Percentiles rank a stretch among this genome's conserved stretches.
phyloP scores from a whole-genome alignment of 805 yeast genomes.

The Yamadazyma olivae region DNA sequence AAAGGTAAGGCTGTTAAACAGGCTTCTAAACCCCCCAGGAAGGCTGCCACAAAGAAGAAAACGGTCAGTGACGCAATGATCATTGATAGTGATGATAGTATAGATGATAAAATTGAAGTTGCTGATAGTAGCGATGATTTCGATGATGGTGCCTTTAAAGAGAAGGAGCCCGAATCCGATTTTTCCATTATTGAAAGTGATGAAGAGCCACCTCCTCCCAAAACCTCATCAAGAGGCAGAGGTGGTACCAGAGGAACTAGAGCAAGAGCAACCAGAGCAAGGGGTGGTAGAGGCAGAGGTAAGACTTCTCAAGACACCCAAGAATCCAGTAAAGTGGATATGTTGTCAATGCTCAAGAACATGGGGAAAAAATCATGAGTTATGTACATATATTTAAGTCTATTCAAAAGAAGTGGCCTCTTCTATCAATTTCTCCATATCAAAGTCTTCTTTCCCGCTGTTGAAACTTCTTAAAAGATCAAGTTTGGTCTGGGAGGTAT shows the following conservation, averaged over 20 bases:
- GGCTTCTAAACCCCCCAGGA: background rate
- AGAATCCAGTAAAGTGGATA: constrained; percentile 1
- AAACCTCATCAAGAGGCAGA: constrained; percentile 3
- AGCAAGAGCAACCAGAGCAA: constrained; percentile 1
- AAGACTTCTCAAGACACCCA: too few relatives aligned
- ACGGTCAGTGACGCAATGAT: background rate
- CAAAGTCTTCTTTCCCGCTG: constrained; percentile 62
- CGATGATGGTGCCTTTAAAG: constrained; percentile 3
- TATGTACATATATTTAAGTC: constrained; percentile 21
- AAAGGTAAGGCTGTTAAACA: background rate
- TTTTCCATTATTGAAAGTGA: constrained; percentile 5
- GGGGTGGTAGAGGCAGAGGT: background rate
- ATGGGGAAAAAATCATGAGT: constrained; percentile 9
- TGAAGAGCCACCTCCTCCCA: constrained; percentile 3
- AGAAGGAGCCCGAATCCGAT: constrained; percentile 1
- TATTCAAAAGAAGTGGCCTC: constrained; percentile 72
- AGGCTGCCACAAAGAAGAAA: background rate
- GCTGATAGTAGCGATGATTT: constrained; percentile 5
- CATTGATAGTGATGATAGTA: constrained; percentile 4
- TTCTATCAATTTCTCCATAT: constrained; percentile 61
- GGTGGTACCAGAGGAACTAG: constrained; percentile 1
- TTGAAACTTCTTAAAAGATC: constrained; percentile 67
- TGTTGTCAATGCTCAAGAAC: constrained; percentile 7
- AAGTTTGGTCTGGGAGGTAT: constrained; percentile 45
- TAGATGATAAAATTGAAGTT: constrained; percentile 3